Base-by-base conservation (phyloP, 2,329 filamentous ascomycete species). In the Fusarium fujikuroi region DNA sequence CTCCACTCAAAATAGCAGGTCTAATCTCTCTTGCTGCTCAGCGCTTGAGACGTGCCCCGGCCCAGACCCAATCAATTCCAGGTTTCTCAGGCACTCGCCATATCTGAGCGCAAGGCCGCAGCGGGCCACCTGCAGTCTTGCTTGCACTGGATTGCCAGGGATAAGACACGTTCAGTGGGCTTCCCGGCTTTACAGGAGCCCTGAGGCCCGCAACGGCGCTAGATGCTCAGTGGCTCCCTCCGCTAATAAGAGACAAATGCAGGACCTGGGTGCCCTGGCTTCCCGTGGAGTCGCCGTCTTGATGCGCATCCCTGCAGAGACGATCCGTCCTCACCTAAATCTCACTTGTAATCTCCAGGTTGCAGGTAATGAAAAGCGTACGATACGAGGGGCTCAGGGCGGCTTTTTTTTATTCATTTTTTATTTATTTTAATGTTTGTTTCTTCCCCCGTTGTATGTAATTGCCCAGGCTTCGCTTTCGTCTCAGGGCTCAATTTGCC, bases 271-370 rank as follows among this genome's bases (percentile, higher is more conserved):
- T 66, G 63, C 67, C 76, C 66, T 70, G 73, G 63, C 64, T 43
- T 65, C 46, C 37, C 60, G 47, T 74, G 68, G 72, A 72, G 69
- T 68, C 57, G 60, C 60, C n/a, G 47, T 54, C 72, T 76, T 75
- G 75, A 72, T 75, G 70, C 62, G 40, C 67, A 80, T 78, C 79
- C 79, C 79, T 80, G 79, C 79, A 79, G 73, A 76, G 78, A 73
- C 79, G 79, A 80, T 80, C 79, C 76, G 73, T 75, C 70, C 71
- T 76, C 76, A 73, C 61, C 73, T 73, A 79, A 77, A 78, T 78
- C 74, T 78, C 72, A 78, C 76, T 71, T 78, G 75, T 68, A 78
- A 78, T 78, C 76, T 78, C 76, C 75, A 77, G 76, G 61, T 67
- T 69, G 63, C 65, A 70, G 67, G 65, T 57, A 53, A 52, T 50